Conservation (phyloP, 2,329 filamentous ascomycete genomes). For the Cadophora luteo-olivacea region DNA sequence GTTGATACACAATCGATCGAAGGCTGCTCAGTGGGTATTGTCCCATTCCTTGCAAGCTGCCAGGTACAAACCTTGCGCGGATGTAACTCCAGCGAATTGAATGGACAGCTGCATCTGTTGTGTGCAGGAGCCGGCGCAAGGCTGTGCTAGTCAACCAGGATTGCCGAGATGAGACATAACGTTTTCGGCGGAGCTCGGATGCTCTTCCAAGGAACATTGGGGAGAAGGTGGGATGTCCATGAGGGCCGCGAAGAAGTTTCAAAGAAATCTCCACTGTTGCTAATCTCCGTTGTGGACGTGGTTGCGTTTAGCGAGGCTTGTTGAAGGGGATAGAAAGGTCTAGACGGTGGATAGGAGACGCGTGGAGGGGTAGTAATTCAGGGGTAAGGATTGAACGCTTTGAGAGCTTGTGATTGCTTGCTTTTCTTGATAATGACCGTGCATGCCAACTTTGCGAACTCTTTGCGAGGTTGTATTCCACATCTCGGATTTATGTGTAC, state of each 20-base stretch:
- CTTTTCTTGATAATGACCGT: neutral
- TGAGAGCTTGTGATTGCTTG: slow-evolving; percentile 5
- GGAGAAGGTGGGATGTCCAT: slow-evolving; percentile 9
- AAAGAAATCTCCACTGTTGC: neutral
- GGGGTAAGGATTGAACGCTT: neutral
- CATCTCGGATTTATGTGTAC: neutral
- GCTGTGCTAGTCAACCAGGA: slow-evolving; percentile 10
- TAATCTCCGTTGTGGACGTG: neutral
- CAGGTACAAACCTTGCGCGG: neutral
- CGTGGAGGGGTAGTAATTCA: neutral
- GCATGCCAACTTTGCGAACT: neutral
- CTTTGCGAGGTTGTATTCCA: slow-evolving; percentile 5
- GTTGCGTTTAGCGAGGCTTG: neutral
- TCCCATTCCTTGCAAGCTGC: neutral
- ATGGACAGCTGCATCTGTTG: neutral
- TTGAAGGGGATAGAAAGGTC: neutral
- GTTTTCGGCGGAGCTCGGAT: neutral
- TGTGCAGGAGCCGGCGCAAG: slow-evolving; percentile 3
- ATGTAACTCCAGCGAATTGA: neutral
- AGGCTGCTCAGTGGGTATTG: slow-evolving; percentile 10
- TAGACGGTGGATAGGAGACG: neutral
- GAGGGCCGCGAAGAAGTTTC: neutral
- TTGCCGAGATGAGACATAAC: slow-evolving; percentile 11
- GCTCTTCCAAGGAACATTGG: neutral
- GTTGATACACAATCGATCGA: slow-evolving; percentile 2